These are phyloP conservation scores for Phytophthora macrochlamydospora DNA, from an alignment of 352 stramenopile species.

Conservation along the genomic window DNA sequence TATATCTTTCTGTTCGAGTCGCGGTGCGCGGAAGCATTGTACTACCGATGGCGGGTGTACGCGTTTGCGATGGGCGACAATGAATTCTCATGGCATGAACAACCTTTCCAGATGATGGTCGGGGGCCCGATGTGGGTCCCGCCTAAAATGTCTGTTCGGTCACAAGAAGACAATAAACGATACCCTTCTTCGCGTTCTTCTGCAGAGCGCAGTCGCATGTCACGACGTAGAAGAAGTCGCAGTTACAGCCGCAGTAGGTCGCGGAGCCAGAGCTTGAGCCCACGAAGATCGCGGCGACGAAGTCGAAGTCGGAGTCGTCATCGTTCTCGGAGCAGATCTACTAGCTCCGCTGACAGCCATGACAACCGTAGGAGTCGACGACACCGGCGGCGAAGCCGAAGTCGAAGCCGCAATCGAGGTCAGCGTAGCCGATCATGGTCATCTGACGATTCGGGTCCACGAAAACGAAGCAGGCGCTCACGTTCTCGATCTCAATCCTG, in stretches of 20 bases:
- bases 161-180: constrained; percentile 11
- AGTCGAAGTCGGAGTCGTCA: constrained; percentile 34
- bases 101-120: constrained; percentile 66
- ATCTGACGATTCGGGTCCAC: constrained; percentile 24
- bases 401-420: constrained; percentile 20
- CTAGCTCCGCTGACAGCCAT: constrained; percentile 16
- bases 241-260: constrained; percentile 46
- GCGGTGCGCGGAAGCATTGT: constrained; percentile 42
- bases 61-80: constrained; percentile 74
- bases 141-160: constrained; percentile 32
- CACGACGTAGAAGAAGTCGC: constrained; percentile 19
- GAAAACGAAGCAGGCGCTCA: constrained; percentile 21
- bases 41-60: constrained; percentile 82
- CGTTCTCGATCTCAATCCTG: constrained; percentile 15
- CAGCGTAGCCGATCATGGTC: constrained; percentile 33
- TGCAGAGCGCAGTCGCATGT: constrained; percentile 5
- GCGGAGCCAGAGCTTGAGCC: constrained; percentile 32
- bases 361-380: constrained; percentile 15
- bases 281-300: constrained; percentile 28
- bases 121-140: constrained; percentile 69
- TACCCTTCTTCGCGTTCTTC: constrained; percentile 31
- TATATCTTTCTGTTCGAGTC: constrained; percentile 65
- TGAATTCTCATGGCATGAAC: constrained; percentile 46
- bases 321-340: constrained; percentile 32
- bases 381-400: constrained; percentile 23